Base-by-base conservation (phyloP, 306 rosid species). In the Acmispon strigosus region DNA sequence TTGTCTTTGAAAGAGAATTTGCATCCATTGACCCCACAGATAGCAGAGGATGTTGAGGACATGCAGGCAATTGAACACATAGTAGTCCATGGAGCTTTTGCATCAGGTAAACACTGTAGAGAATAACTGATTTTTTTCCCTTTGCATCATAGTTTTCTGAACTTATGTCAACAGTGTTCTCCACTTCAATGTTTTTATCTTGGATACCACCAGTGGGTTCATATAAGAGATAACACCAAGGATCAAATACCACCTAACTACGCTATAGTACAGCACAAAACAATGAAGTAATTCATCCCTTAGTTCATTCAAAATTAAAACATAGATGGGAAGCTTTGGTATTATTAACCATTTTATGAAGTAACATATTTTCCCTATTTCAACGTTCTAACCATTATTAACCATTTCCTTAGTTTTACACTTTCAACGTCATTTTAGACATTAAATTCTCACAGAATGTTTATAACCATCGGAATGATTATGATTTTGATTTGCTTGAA, bases 1-100 rank as follows among this genome's bases (percentile, higher is more conserved):
- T 68, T 62, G 74, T 81, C 90, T 72, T 66, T 88, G 17, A 66
- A 87, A 18, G 78, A 69, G 68, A 80, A 44, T 65, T 83, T 93
- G 71, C 88, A 83, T 70, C 73, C 97, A 0, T 77, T 93, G 81
- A 93, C 97, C 32, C 97, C 97, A 29, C 91, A 87, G 75, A 57
- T 80, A 74, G 63, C 82, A 6, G 85, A 86, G 61, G 84, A 84
- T 51, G 74, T 72, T 13, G 87, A 83, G 76, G 98, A 90, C 83
- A 50, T 62, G 60, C 84, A 79, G 36, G 81, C 92, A 16, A 79
- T 86, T 34, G 97, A 93, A 64, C 84, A 65, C 80, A 72, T 90
- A 76, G 76, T 84, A n/a, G 84, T 87, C 50, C 90, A 82, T 2
- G 98, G 98, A 76, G 80, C 92, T 76, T 76, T 85, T 71, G 79